Percentiles rank a stretch among this genome's conserved stretches.
phyloP scores from a whole-genome alignment of 805 yeast species.

The Pichia manshurica region DNA sequence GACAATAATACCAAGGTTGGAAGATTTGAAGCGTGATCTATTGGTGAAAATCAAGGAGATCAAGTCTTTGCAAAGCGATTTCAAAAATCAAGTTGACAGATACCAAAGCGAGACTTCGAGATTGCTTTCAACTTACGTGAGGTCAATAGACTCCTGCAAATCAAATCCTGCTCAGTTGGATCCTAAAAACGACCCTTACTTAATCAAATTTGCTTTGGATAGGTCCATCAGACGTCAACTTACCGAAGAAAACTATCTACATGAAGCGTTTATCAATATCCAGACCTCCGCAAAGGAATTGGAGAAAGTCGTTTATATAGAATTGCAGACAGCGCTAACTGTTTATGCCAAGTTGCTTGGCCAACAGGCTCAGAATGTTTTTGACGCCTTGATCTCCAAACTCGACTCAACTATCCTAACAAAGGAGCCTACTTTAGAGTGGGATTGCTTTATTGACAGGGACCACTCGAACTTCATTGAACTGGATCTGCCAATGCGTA shows the following conservation, averaged over 20 bases:
- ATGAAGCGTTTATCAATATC: conserved; percentile 82
- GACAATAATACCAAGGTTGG: conserved; percentile 60
- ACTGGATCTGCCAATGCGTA: conserved; percentile 55
- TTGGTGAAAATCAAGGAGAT: conserved; percentile 83
- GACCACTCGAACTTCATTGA: conserved; percentile 63
- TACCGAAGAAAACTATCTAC: conserved; percentile 76
- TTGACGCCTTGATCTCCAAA: conserved; percentile 59
- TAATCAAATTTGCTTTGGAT: conserved; percentile 67
- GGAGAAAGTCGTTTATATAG: conserved; percentile 81
- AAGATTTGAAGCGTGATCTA: conserved; percentile 67
- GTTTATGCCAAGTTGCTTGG: conserved; percentile 66
- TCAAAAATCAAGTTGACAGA: conserved; percentile 65
- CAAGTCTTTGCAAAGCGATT: conserved; percentile 74
- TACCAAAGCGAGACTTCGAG: conserved; percentile 64
- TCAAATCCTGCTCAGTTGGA: conserved; percentile 38
- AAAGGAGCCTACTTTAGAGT: conserved; percentile 76
- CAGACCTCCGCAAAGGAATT: conserved; percentile 85
- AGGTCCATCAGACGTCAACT: conserved; percentile 72
- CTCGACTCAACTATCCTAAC: conserved; percentile 65
- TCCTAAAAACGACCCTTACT: conserved; percentile 72
- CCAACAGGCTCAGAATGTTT: conserved; percentile 66
- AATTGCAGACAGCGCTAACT: conserved; percentile 76
- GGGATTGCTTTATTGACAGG: conserved; percentile 76
- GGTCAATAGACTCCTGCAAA: conserved; percentile 61
- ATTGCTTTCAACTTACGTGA: conserved; percentile 47